Base-by-base conservation (phyloP, 2,329 filamentous ascomycete species). In the Talaromyces sp. region DNA sequence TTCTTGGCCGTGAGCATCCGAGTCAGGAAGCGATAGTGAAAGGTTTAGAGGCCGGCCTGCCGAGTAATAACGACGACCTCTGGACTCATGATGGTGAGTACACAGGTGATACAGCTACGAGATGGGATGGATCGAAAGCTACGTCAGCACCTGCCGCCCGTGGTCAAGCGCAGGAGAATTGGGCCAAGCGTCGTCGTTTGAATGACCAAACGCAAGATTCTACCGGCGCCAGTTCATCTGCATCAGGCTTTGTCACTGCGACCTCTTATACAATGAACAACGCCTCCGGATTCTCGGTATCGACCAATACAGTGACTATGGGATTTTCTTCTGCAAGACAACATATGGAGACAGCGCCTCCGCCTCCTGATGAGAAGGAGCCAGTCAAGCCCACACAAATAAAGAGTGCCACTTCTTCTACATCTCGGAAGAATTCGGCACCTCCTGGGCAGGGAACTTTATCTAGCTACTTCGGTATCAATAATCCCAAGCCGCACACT, bases 1-100 rank as follows among this genome's bases (percentile, higher is more conserved):
- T 96, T 19, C 80, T 97, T 4, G 78, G 85, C 7, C 85, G 91
- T 65, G 75, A 82, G 0, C 83, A 86, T 41, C 90, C 91, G 10
- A 77, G 82, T 1, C 79, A 85, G 59, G 77, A 83, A 57, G 75
- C 79, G 35, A 83, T 92, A 54, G 83, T 84, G 61, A 81, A 83
- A 66, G 73, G 75, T 56, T 72, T 82, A 67, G 67, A 72, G 41
- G 27, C 61, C 2, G 69, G 70, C 64, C 83, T 89, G 77, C 84
- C 84, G 64, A 83, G 79, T 50, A 79, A 82, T 0, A 87, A 91
- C 70, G 92, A 95, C 73, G 85, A 90, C 68, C 73, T 84, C 11
- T 92, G 88, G 78, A 89, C 91, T 0, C 71, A 86, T 3, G 87
- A 89, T 57, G 90, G 89, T 4, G 81, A 84, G 72, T 60, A 56